These are phyloP conservation scores for Fusarium udum DNA, from an alignment of 2,329 filamentous ascomycete genomes.

Conservation along the genomic window DNA sequence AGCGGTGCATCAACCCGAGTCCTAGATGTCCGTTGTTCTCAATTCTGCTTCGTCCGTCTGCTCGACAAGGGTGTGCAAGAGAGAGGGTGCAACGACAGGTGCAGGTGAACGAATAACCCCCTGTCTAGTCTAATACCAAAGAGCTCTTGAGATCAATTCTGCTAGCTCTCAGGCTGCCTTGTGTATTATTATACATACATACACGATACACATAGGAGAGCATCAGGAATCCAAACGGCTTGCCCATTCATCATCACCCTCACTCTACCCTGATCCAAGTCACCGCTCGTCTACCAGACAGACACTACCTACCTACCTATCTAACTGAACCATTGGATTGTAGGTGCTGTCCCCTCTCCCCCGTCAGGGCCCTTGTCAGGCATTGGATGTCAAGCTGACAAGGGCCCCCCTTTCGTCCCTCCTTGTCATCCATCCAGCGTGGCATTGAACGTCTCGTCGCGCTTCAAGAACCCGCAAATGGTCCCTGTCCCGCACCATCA, in stretches of 20 bases:
- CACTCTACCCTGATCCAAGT: conserved; percentile 8
- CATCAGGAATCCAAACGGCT: conserved; percentile 2
- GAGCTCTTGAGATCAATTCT: conserved; percentile 19
- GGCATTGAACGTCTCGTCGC: conserved; percentile 42
- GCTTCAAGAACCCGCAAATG: conserved; percentile 34
- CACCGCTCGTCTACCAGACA: conserved; percentile 34
- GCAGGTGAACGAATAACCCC: conserved; percentile 14
- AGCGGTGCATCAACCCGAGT: conserved; percentile 6
- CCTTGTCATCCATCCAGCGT: conserved; percentile 41
- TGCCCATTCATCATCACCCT: neutral
- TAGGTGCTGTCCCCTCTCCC: conserved; percentile 21
- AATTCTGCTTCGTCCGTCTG: conserved; percentile 20
- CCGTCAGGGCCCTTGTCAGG: conserved; percentile 27
- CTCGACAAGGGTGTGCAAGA: conserved; percentile 27
- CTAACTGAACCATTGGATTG: neutral
- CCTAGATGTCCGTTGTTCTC: conserved; percentile 2
- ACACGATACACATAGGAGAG: conserved; percentile 24
- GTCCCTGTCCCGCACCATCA: conserved; percentile 37
- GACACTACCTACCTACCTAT: neutral
- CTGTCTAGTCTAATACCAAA: conserved; percentile 29
- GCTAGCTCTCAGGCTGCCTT: conserved; percentile 25
- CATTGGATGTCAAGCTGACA: neutral
- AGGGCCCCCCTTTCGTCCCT: conserved; percentile 35
- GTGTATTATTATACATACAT: neutral
- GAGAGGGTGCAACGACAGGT: conserved; percentile 19